Evolutionary conservation across 306 rosid species (phyloP), one percentile per base, ranked within the genome.

Genomic region (Casuarina equisetifolia): DNA sequence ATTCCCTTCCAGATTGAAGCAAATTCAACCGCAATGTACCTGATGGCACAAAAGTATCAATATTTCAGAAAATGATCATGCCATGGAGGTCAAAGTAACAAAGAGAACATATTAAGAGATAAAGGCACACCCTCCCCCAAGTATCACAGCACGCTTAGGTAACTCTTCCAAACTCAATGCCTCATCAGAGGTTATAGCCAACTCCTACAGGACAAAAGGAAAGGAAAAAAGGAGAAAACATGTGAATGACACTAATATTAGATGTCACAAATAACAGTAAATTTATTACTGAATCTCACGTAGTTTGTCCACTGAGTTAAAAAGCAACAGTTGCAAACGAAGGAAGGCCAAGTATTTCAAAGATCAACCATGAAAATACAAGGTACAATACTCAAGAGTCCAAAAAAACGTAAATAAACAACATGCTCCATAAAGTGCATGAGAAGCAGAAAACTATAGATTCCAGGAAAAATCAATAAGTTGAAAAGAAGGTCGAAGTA

Each of bases 1-100:
- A 95, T 89, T 74, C 98, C 98, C 46, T 89, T 89, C 98, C 98
- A 95, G 80, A 92, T 95, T 20, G 97, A 88, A 86, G 97, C 98
- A 80, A 95, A 95, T 75, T 95, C 97, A 58, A 95, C 97, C 46
- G 97, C 90, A 78, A 95, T 95, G 81, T 92, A 95, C 82, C 98
- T 95, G 91, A 76, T 10, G 53, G 57, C 43, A 73, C 45, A 49
- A 79, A 38, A 57, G 32, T 50, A 51, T 69, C 48, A 64, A 52
- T 59, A 77, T 40, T 38, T n/a, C 46, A 76, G 7, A 59, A 62
- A 53, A 35, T 70, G 66, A 79, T 38, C 80, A 51, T 36, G n/a
- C 43, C 20, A 71, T 40, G 79, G 71, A 55, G 81, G 74, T 42
- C 9, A 32, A 74, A 59, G n/a, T 70, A 75, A 55, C 7, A 71